These are phyloP conservation scores for Sugiyamaella sp. DNA, from an alignment of 1,139 yeast species.

Conservation along the genomic window DNA sequence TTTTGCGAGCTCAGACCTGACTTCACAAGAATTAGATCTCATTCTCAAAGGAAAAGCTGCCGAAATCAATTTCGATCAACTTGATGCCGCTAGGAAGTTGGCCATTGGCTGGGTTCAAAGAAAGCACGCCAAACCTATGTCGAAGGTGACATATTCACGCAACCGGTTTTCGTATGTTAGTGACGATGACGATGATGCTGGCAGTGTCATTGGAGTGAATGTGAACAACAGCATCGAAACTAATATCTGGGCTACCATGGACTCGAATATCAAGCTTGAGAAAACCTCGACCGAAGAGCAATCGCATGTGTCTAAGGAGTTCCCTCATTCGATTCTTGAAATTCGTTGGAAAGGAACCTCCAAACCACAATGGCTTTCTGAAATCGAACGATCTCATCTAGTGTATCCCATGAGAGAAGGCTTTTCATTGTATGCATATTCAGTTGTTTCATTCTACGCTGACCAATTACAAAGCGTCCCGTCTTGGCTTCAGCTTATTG, in stretches of 20 bases:
- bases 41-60: conserved; percentile 35
- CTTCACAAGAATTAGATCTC: conserved; percentile 37
- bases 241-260: conserved; percentile 49
- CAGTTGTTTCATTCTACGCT: conserved; percentile 37
- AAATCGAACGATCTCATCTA: conserved; percentile 43
- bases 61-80: conserved; percentile 24
- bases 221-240: conserved; percentile 9
- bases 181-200: conserved; percentile 23
- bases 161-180: conserved; percentile 36
- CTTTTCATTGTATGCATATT: conserved; percentile 43
- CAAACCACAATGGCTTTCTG: conserved; percentile 45
- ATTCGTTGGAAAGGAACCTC: conserved; percentile 48
- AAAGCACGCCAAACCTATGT: conserved; percentile 37
- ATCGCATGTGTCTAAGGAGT: conserved; percentile 29
- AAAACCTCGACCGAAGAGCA: conserved; percentile 17
- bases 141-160: conserved; percentile 36
- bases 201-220: conserved; percentile 8
- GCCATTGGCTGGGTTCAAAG: conserved; percentile 45
- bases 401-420: conserved; percentile 41
- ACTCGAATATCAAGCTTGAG: conserved; percentile 51
- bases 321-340: conserved; percentile 54
- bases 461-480: conserved; percentile 40
- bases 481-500: conserved; percentile 41
- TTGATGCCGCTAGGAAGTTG: conserved; percentile 36
- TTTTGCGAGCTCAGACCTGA: conserved; percentile 45